phyloP scores from a whole-genome alignment of 2,329 filamentous ascomycete genomes.

The Fusarium armeniacum region DNA sequence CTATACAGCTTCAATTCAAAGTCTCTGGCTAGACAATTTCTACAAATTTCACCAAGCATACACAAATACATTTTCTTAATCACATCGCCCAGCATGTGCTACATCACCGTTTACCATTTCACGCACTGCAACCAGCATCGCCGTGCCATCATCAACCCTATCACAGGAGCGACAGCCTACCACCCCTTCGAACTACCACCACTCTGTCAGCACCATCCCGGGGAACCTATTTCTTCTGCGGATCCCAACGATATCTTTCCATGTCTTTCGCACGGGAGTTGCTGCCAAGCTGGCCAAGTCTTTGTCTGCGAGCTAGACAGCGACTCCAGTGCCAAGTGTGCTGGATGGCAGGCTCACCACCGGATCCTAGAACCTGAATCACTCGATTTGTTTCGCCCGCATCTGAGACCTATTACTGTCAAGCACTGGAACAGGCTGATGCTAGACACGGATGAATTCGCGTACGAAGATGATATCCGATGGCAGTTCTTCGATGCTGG shows the following conservation, averaged over 20 bases:
- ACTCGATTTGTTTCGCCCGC: rapidly evolving
- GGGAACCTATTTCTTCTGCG: too few species aligned
- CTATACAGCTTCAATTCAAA: background rate
- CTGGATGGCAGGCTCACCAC: conserved; percentile 28
- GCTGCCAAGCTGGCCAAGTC: conserved; percentile 2
- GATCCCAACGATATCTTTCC: rapidly evolving
- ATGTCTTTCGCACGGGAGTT: conserved; percentile 23
- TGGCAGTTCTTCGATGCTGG: conserved; percentile 28
- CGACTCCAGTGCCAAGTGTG: background rate
- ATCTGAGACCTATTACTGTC: background rate
- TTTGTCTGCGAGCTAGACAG: background rate
- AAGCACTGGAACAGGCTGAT: conserved; percentile 3
- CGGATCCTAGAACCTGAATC: background rate
- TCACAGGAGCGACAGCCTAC: conserved; percentile 5
- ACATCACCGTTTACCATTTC: conserved; percentile 25
- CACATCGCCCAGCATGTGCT: conserved; percentile 21
- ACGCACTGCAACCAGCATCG: conserved; percentile 36
- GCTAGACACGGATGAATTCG: background rate
- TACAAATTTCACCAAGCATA: background rate
- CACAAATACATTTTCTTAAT: background rate
- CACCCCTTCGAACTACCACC: conserved; percentile 32
- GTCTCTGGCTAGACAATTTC: background rate
- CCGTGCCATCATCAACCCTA: conserved; percentile 19
- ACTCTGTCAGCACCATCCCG: conserved; percentile 5
- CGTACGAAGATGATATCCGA: conserved; percentile 25